Evolutionary conservation across 2,329 filamentous ascomycete species (phyloP).

Genomic region (Pyricularia sp.): DNA sequence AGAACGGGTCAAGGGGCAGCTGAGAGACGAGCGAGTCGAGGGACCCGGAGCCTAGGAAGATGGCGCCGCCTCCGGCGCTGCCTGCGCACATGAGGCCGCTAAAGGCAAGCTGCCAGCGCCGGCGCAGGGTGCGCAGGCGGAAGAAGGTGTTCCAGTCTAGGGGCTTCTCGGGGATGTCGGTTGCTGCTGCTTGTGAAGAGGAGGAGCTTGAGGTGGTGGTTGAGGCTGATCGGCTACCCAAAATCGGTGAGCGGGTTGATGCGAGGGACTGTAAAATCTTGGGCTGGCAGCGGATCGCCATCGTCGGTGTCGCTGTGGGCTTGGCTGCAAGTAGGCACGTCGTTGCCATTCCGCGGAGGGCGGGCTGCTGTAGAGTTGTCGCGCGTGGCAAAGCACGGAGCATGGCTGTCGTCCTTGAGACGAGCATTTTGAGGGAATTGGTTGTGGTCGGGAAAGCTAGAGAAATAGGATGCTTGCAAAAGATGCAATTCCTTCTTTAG

Average conservation of each 20-base stretch:
- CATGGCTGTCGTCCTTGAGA: slow-evolving; percentile 2
- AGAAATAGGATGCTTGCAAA: neutral
- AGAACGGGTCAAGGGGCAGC: slow-evolving; percentile 74
- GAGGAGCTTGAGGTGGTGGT: slow-evolving; percentile 7
- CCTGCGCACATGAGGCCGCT: slow-evolving; percentile 52
- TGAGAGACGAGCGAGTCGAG: slow-evolving; percentile 58
- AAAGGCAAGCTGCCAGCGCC: slow-evolving; percentile 69
- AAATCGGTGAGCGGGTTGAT: slow-evolving; percentile 7
- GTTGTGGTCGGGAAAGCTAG: neutral
- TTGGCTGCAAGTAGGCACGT: neutral
- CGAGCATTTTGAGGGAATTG: slow-evolving; percentile 2
- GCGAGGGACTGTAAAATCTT: slow-evolving; percentile 6
- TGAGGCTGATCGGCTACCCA: slow-evolving; percentile 6
- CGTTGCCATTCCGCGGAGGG: neutral
- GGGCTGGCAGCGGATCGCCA: neutral
- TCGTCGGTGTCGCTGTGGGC: neutral
- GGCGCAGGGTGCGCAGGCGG: slow-evolving; percentile 71
- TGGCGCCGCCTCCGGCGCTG: slow-evolving; percentile 48
- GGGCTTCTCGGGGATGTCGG: slow-evolving; percentile 19
- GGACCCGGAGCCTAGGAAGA: slow-evolving; percentile 56
- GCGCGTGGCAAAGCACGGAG: slow-evolving; percentile 1
- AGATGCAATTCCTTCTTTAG: neutral
- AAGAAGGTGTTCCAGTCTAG: slow-evolving; percentile 91
- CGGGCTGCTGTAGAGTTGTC: neutral
- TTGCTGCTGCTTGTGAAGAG: slow-evolving; percentile 10